Conservation (phyloP, 202 grass and related monocot species). For the Elaeis oleifera region DNA sequence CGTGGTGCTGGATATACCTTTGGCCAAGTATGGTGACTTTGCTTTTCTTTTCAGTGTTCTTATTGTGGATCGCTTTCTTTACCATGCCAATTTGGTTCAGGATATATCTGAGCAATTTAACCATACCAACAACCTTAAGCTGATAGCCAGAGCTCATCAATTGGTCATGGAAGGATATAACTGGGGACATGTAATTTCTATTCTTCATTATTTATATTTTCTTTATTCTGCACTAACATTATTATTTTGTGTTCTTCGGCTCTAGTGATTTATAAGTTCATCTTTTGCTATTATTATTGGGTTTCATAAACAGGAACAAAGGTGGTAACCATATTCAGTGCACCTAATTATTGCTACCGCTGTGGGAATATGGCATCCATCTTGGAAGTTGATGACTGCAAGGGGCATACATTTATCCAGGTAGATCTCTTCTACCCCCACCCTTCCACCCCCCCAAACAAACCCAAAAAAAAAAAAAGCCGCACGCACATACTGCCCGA, state of each 20-base stretch:
- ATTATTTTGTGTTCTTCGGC: slow-evolving; percentile 1
- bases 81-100: slow-evolving; percentile 21
- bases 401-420: slow-evolving; percentile 95
- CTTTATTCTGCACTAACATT: background rate
- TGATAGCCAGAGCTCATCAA: slow-evolving; percentile 97
- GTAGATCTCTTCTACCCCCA: slow-evolving; percentile 13
- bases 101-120: slow-evolving; percentile 99
- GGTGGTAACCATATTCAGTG: slow-evolving; percentile 97
- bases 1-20: slow-evolving; percentile 97
- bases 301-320: slow-evolving; percentile 75
- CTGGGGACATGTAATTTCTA: slow-evolving; percentile 82
- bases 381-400: slow-evolving; percentile 98
- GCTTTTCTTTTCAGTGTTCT: background rate
- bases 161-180: slow-evolving; percentile 98
- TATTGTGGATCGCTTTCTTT: background rate
- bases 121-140: slow-evolving; percentile 85
- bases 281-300: slow-evolving; percentile 10
- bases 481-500: too few relatives aligned
- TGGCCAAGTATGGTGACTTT: slow-evolving; percentile 51
- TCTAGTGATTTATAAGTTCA: too few relatives aligned
- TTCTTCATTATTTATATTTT: slow-evolving; percentile 2
- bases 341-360: slow-evolving; percentile 98
- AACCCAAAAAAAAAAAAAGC: too few relatives aligned
- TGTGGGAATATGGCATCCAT: slow-evolving; percentile 98
- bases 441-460: background rate